Evolutionary conservation across 2,329 filamentous ascomycete species (phyloP).

Genomic region (Byssochlamys sp.): DNA sequence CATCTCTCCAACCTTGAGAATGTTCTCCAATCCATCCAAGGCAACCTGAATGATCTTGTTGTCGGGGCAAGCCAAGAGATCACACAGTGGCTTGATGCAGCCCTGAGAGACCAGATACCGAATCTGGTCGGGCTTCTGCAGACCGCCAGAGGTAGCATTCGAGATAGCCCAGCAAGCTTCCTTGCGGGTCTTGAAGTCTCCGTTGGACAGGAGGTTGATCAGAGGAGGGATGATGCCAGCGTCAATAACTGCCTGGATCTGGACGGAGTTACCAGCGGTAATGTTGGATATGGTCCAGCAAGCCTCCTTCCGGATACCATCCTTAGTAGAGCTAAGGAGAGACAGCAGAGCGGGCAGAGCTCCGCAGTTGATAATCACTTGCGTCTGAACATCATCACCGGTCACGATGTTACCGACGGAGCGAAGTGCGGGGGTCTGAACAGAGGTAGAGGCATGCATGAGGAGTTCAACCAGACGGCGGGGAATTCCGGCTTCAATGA

Average conservation of each 20-base stretch:
- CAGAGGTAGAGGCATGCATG: conserved; percentile 95
- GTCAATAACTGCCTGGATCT: conserved; percentile 94
- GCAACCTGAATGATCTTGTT: conserved; percentile 99
- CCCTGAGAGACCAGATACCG: conserved; percentile 86
- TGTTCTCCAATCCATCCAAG: conserved; percentile 95
- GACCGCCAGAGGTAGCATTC: conserved; percentile 90
- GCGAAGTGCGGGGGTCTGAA: conserved; percentile 91
- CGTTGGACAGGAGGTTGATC: conserved; percentile 90
- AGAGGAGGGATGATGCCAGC: conserved; percentile 93
- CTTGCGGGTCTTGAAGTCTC: conserved; percentile 97
- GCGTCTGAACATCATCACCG: conserved; percentile 94
- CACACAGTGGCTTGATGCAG: conserved; percentile 94
- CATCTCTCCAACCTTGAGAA: conserved; percentile 97
- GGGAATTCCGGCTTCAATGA: conserved; percentile 95
- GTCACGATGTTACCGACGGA: conserved; percentile 99
- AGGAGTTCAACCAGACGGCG: conserved; percentile 91
- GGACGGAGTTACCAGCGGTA: conserved; percentile 91
- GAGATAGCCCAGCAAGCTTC: conserved; percentile 99
- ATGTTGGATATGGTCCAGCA: conserved; percentile 99
- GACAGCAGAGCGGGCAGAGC: conserved; percentile 85
- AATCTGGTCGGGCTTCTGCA: conserved; percentile 98
- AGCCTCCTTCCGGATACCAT: conserved; percentile 96
- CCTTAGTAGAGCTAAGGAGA: conserved; percentile 90
- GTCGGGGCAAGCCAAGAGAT: conserved; percentile 88
- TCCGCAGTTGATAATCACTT: conserved; percentile 98